These are phyloP conservation scores for Biancaea sappan DNA, from an alignment of 306 rosid species.

Conservation along the genomic window DNA sequence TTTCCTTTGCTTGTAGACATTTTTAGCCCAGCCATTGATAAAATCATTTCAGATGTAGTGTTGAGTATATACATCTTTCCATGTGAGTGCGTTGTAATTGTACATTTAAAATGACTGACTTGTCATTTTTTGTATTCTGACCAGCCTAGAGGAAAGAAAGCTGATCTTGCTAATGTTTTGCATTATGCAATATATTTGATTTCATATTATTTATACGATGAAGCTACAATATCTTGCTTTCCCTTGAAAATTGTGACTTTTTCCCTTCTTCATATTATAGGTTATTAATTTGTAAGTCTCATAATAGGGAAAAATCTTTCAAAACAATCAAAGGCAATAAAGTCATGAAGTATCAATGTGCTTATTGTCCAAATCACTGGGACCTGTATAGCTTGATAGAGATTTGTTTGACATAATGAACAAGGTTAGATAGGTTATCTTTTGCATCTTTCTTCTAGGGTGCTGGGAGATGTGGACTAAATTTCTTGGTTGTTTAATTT, in stretches of 20 bases:
- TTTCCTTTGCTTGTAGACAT: not conserved
- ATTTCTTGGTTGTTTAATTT: not conserved
- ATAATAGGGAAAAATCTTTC: not conserved
- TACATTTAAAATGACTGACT: not conserved
- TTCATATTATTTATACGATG: not conserved
- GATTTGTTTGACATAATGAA: not conserved
- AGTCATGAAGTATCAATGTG: not conserved
- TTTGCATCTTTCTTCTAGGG: not conserved
- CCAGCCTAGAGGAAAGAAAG: not conserved
- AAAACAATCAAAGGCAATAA: not conserved
- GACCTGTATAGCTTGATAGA: not conserved
- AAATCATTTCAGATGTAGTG: not conserved
- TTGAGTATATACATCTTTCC: not conserved
- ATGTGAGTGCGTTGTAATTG: not conserved
- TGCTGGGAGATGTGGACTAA: not conserved
- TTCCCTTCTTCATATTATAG: not conserved
- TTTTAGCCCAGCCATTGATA: not conserved
- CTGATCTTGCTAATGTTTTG: not conserved
- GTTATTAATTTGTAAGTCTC: not conserved
- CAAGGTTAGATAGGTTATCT: not conserved
- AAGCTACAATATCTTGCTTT: not conserved
- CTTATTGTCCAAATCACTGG: not conserved
- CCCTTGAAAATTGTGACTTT: not conserved
- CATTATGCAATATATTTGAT: not conserved
- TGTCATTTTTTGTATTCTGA: not conserved